phyloP scores from a whole-genome alignment of 202 grass and related monocot species.

The Hordeum pubiflorum region DNA sequence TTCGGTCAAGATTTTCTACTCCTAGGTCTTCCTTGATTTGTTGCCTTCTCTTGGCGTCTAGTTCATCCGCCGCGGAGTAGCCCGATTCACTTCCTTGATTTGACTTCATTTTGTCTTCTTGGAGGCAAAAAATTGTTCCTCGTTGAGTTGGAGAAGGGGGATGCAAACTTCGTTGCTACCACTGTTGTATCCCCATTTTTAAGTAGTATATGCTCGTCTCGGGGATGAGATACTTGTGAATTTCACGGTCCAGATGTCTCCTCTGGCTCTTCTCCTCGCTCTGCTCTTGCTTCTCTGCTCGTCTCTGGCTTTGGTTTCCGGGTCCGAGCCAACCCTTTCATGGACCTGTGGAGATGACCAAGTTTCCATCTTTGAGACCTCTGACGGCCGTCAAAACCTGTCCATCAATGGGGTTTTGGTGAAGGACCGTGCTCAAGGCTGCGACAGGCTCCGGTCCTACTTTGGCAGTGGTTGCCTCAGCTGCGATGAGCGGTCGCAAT shows the following conservation, averaged over 20 bases:
- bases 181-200: not conserved
- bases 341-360: slow-evolving; percentile 56
- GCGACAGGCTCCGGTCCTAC: slow-evolving; percentile 64
- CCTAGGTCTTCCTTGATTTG: not conserved
- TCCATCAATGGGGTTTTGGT: slow-evolving; percentile 51
- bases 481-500: slow-evolving; percentile 34
- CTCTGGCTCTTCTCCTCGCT: slow-evolving; percentile 17
- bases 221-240: slow-evolving; percentile 19
- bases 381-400: slow-evolving; percentile 37
- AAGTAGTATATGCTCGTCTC: not conserved
- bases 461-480: slow-evolving; percentile 52
- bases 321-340: slow-evolving; percentile 10
- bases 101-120: not conserved
- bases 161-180: not conserved
- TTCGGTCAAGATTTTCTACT: slow-evolving; percentile 7
- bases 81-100: not conserved
- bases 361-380: slow-evolving; percentile 33
- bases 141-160: not conserved
- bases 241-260: slow-evolving; percentile 20
- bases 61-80: not conserved
- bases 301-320: slow-evolving; percentile 23
- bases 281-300: slow-evolving; percentile 31
- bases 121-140: not conserved
- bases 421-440: slow-evolving; percentile 46
- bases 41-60: not conserved